Conservation (phyloP, 352 stramenopile species). For the Sclerospora graminicola region DNA sequence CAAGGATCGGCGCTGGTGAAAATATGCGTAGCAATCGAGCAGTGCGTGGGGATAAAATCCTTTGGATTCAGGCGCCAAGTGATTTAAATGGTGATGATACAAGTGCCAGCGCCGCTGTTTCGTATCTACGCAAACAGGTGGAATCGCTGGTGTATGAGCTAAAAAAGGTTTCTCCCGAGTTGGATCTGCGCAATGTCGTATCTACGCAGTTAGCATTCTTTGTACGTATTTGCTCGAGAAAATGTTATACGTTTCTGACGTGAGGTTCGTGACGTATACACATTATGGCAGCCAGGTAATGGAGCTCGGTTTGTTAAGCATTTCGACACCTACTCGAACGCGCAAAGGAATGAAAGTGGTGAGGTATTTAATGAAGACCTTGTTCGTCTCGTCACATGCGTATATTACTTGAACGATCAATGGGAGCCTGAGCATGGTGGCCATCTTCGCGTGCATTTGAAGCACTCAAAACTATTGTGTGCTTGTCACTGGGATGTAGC, state of each 20-base stretch:
- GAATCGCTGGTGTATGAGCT: conserved; percentile 44
- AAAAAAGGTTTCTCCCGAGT: conserved; percentile 33
- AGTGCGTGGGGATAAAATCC: conserved; percentile 55
- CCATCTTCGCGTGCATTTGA: conserved; percentile 58
- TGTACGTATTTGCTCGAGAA: conserved; percentile 22
- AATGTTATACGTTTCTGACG: conserved; percentile 1
- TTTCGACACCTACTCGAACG: too few species aligned
- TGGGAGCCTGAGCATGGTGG: conserved; percentile 55
- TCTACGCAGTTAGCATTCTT: conserved; percentile 73
- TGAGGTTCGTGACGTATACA: too few species aligned
- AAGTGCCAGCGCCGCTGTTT: conserved; percentile 23
- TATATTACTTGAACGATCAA: too few species aligned
- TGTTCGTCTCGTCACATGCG: too few species aligned
- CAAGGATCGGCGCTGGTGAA: conserved; percentile 33
- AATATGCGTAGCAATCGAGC: conserved; percentile 28
- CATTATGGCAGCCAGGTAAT: too few species aligned
- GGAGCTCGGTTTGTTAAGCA: too few species aligned
- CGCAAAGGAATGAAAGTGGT: too few species aligned
- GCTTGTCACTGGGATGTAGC: conserved; percentile 52
- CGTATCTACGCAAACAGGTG: conserved; percentile 34
- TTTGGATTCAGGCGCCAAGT: conserved; percentile 42
- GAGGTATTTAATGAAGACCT: too few species aligned
- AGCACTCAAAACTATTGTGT: too few species aligned
- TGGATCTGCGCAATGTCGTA: conserved; percentile 56
- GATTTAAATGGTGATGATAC: conserved; percentile 20